phyloP scores from a whole-genome alignment of 495 filamentous ascomycete species.

The Penicillium coffeae region DNA sequence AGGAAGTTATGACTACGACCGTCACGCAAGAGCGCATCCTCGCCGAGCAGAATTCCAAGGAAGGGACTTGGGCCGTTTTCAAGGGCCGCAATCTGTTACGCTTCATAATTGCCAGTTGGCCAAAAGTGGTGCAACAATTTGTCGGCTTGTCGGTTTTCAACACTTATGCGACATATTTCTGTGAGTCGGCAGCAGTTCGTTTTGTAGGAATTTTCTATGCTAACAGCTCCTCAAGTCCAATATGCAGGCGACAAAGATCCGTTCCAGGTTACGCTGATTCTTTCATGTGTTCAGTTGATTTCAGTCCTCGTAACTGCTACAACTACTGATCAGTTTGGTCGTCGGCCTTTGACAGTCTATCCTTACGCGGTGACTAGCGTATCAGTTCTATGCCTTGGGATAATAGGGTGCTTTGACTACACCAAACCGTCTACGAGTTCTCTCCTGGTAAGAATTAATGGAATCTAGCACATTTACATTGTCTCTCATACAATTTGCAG shows the following conservation, averaged over 20 bases:
- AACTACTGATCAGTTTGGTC: constrained; percentile 34
- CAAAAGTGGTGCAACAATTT: constrained; percentile 41
- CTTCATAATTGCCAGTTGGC: constrained; percentile 39
- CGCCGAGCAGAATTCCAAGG: constrained; percentile 26
- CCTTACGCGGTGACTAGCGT: constrained; percentile 34
- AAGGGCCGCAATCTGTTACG: constrained; percentile 36
- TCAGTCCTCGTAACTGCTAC: constrained; percentile 32
- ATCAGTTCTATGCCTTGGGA: constrained; percentile 35
- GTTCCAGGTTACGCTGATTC: constrained; percentile 39
- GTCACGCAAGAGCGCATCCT: constrained; percentile 26
- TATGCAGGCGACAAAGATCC: constrained; percentile 37
- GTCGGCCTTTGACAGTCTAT: constrained; percentile 36
- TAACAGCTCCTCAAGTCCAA: constrained; percentile 24
- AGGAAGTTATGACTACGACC: constrained; percentile 31
- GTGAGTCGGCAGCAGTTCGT: constrained; percentile 17
- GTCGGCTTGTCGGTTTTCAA: constrained; percentile 41
- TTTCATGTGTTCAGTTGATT: constrained; percentile 37
- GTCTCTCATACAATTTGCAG: constrained; percentile 6
- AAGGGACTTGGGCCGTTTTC: constrained; percentile 32
- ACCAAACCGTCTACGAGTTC: constrained; percentile 26
- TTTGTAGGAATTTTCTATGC: no score
- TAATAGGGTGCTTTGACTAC: constrained; percentile 41
- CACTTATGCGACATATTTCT: constrained; percentile 42
- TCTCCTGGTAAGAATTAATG: constrained; percentile 31
- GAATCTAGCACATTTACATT: no score